Evolutionary conservation across 345 rosid species (phyloP).

Genomic region (Citrus sp.): DNA sequence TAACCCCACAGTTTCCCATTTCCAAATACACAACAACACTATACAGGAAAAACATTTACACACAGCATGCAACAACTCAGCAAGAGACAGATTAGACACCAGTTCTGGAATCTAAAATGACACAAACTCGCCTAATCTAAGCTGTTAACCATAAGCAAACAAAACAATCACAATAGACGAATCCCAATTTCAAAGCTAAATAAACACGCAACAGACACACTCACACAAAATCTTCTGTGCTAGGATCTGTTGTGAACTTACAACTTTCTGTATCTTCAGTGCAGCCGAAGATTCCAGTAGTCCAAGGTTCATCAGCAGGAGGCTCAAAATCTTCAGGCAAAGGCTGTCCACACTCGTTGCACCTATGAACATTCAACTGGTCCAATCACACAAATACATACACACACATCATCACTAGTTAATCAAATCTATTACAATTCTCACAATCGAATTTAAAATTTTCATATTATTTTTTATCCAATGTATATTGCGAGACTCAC

Average conservation of each 20-base stretch:
- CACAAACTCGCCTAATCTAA: not conserved
- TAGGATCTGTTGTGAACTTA: conserved; percentile 33
- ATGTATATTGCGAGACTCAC: conserved; percentile 21
- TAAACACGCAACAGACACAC: not conserved
- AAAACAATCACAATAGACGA: not conserved
- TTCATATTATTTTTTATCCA: too few relatives aligned
- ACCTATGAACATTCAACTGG: conserved; percentile 71
- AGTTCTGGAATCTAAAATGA: not conserved
- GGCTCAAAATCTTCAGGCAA: conserved; percentile 81
- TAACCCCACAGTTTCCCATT: too few relatives aligned
- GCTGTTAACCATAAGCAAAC: not conserved
- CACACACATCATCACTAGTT: not conserved
- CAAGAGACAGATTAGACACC: not conserved
- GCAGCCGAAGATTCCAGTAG: conserved; percentile 90
- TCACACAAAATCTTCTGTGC: not conserved
- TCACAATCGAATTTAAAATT: not conserved
- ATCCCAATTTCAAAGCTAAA: not conserved
- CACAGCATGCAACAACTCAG: not conserved
- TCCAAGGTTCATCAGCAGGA: conserved; percentile 92
- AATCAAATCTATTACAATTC: not conserved
- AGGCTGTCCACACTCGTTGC: conserved; percentile 91
- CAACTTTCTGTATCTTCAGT: conserved; percentile 79
- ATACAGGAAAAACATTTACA: too few relatives aligned
- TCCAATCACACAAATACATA: not conserved
- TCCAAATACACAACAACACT: not conserved